Percentiles rank a stretch among this genome's conserved stretches.
Conservation (phyloP, 176 grass and related monocot genomes). For the bread wheat (Triticum aestivum) region DNA sequence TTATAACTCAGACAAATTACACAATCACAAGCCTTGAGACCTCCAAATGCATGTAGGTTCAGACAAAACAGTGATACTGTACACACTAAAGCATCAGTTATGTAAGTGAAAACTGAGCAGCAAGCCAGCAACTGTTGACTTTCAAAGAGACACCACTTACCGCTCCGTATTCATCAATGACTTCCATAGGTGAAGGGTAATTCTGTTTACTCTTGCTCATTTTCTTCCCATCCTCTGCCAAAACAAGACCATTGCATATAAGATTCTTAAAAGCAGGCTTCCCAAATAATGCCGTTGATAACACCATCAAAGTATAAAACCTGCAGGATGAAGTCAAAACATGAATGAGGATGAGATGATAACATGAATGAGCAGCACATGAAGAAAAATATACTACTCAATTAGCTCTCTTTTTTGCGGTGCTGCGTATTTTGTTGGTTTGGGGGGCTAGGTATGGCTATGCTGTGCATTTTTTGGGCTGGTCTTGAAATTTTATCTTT, state of each 20-base stretch:
- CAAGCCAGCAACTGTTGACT: neutral
- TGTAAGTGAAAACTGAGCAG: neutral
- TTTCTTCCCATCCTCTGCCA: constrained; percentile 99
- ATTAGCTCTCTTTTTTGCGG: neutral
- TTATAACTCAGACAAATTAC: neutral
- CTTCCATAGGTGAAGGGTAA: constrained; percentile 76
- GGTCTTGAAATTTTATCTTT: neutral
- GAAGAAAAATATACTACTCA: neutral
- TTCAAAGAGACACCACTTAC: constrained; percentile 56
- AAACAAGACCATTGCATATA: constrained; percentile 96
- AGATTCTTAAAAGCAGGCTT: constrained; percentile 99
- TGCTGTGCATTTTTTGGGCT: neutral
- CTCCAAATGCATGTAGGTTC: constrained; percentile 17
- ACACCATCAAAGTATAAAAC: constrained; percentile 99
- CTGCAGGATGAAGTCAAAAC: constrained; percentile 40
- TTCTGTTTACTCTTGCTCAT: constrained; percentile 99
- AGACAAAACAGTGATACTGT: neutral
- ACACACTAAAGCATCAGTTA: neutral
- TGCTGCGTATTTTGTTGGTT: neutral
- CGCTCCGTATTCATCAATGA: constrained; percentile 88
- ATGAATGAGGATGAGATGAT: constrained; percentile 14
- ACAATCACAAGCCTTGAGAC: constrained; percentile 6
- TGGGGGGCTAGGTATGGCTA: neutral
- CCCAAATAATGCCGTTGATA: constrained; percentile 95
- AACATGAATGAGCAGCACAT: constrained; percentile 11